Evolutionary conservation across 257 asterid genomes (phyloP).

Genomic region (Solanum infundibuliforme): DNA sequence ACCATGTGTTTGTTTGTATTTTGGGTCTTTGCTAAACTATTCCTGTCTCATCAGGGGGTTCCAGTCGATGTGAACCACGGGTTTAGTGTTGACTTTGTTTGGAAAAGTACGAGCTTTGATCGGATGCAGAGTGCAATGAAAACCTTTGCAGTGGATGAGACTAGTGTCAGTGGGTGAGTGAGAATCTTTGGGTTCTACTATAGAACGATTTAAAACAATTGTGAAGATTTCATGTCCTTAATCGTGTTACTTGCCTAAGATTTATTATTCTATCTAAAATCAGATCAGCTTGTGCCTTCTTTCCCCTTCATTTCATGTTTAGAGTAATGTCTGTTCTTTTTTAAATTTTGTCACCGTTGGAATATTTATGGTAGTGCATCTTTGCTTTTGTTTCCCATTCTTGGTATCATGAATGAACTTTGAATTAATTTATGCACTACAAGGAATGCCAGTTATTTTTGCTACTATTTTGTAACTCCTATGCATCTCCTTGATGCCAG

Average conservation of each 20-base stretch:
- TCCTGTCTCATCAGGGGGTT: conserved; percentile 54
- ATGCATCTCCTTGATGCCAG: background rate
- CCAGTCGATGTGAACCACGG: conserved; percentile 92
- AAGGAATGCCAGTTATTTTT: background rate
- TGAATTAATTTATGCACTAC: background rate
- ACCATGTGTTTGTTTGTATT: background rate
- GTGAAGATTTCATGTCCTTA: background rate
- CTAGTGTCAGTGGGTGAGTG: conserved; percentile 98
- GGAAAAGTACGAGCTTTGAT: conserved; percentile 99
- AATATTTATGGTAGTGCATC: background rate
- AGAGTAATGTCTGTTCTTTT: background rate
- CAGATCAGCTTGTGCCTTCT: background rate
- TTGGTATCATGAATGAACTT: background rate
- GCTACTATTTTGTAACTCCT: background rate
- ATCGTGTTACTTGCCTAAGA: background rate
- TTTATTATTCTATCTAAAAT: background rate
- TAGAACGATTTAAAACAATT: background rate
- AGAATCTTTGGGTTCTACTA: background rate
- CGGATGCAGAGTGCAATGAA: conserved; percentile 99
- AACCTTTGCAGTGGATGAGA: conserved; percentile 97
- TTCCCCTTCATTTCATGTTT: background rate
- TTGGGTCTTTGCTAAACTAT: background rate
- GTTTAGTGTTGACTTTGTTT: conserved; percentile 90
- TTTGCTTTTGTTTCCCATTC: background rate
- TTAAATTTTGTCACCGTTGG: background rate